phyloP scores from a whole-genome alignment of 176 grass and related monocot species.

The Bromus sterilis region DNA sequence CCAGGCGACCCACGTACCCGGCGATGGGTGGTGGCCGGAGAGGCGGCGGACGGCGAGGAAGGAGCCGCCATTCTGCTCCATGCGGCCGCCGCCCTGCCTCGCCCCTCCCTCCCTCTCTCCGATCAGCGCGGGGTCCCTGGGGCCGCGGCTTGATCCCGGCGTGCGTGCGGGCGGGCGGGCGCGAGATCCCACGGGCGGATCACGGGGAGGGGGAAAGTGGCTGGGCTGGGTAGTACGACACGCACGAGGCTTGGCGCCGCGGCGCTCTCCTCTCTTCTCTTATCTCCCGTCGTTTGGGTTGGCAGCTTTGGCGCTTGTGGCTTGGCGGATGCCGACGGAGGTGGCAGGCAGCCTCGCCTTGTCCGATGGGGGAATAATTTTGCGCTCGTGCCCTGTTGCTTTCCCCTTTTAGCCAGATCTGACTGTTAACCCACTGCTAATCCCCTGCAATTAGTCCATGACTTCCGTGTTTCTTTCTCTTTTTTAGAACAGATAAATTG shows the following conservation, averaged over 20 bases:
- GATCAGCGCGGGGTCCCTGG: constrained; percentile 22
- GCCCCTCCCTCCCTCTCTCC: neutral
- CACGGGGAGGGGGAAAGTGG: neutral
- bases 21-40: constrained; percentile 44
- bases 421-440: neutral
- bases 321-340: neutral
- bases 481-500: neutral
- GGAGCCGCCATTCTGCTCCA: constrained; percentile 53
- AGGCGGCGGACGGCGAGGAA: constrained; percentile 65
- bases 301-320: constrained; percentile 17
- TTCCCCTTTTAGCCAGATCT: neutral
- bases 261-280: neutral
- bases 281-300: constrained; percentile 6
- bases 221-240: neutral
- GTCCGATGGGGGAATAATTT: neutral
- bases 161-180: neutral
- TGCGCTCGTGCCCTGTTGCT: neutral
- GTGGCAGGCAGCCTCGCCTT: neutral
- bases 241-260: constrained; percentile 22
- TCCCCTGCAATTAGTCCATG: neutral
- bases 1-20: constrained; percentile 21
- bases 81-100: neutral
- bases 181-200: constrained; percentile 37
- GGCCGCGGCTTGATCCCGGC: constrained; percentile 23
- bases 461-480: too few species aligned